Evolutionary conservation across 306 rosid species (phyloP).

Genomic region (Trifolium pratense): DNA sequence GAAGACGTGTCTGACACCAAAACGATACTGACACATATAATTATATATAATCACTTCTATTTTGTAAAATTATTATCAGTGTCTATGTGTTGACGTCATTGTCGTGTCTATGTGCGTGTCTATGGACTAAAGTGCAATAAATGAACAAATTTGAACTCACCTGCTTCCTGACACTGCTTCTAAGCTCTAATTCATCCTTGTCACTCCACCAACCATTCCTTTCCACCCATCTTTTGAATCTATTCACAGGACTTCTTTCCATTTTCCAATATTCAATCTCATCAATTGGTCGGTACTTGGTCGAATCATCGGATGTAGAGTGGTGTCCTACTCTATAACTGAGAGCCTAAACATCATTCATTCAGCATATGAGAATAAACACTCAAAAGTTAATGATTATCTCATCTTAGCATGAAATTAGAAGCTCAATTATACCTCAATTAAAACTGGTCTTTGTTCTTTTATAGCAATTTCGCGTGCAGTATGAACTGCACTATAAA

Average conservation of each 20-base stretch:
- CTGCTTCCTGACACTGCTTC: slow-evolving; percentile 62
- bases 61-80: no score
- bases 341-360: slow-evolving; percentile 56
- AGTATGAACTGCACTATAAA: slow-evolving; percentile 59
- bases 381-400: slow-evolving; percentile 28
- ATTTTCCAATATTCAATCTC: slow-evolving; percentile 75
- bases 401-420: slow-evolving; percentile 30
- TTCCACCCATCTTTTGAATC: slow-evolving; percentile 65
- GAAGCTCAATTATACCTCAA: slow-evolving; percentile 55
- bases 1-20: no score
- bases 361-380: slow-evolving; percentile 13
- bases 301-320: slow-evolving; percentile 82
- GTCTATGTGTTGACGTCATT: no score
- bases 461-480: slow-evolving; percentile 66
- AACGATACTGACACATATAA: no score
- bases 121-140: neutral
- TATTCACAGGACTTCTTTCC: slow-evolving; percentile 61
- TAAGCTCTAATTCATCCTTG: slow-evolving; percentile 55
- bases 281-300: slow-evolving; percentile 61
- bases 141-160: slow-evolving; percentile 38
- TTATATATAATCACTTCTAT: no score
- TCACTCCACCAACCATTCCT: slow-evolving; percentile 68
- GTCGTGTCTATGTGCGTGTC: neutral
- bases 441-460: slow-evolving; percentile 65
- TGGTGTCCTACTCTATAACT: slow-evolving; percentile 84